Evolutionary conservation across 1,284 basidiomycete genomes (phyloP), one percentile per base, ranked within the genome.

Genomic region (Lentinula novae-zelandiae): DNA sequence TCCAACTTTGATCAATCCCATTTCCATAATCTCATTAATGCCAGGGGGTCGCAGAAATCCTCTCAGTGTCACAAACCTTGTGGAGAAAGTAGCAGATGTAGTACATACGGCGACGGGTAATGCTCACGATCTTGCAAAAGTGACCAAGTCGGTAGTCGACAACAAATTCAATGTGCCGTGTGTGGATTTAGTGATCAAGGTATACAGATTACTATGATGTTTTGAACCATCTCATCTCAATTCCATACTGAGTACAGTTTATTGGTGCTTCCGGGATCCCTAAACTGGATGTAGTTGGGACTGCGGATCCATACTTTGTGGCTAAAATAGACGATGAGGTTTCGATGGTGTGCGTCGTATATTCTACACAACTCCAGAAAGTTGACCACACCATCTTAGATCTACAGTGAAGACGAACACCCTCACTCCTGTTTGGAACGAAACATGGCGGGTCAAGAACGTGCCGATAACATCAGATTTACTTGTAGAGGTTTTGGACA

Each of bases 381-480:
- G 15, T 44, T 33, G n/a, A 46, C 33, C 10, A 46, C 42, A 20
- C 15, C 7, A 6, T 22, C 57, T 20, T 60, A 91, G 89, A 53
- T 92, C 89, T 0, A 82, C 84, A 0, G 85, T 90, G 10, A 78
- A 86, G 65, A 64, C 73, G 17, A 76, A 84, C 58, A 86, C 84
- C 5, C 72, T 85, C 17, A 68, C 73, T 0, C 89, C 89, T 0
- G 84, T 88, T 27, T 91, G 89, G 89, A 87, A 92, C 66, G 89
- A 90, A 67, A 64, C 77, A 20, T 91, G 89, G 89, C 74, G 75
- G 44, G 72, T 90, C 64, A 86, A 83, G 72, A 89, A 88, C 67
- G 89, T 91, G 2, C 89, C 89, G 0, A 70, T 71, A 1, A 79
- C 75, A n/a, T 86, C 87, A 1, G 77, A 74, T 33, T 70, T 91